Base-by-base conservation (phyloP, 805 yeast species). In the Danielozyma ontarioensis region DNA sequence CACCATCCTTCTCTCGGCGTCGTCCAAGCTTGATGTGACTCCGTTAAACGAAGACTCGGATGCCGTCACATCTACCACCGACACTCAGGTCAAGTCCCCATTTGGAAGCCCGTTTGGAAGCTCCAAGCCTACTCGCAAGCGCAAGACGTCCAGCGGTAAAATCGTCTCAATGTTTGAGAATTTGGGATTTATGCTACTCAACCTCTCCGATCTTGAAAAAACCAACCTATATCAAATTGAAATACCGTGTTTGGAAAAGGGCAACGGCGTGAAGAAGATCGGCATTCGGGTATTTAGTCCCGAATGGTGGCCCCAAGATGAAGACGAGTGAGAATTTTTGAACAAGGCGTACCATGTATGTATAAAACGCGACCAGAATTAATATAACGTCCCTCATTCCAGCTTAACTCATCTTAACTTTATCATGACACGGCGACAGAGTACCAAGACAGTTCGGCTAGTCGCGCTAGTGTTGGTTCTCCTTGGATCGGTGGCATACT, bases 271-370 rank as follows among this genome's bases (percentile, higher is more conserved):
- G 4, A 46, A 46, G 25, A 50, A 48, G 27, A 46, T 78, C 5
- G 70, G 70, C 1, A 57, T 80, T 16, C 68, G 69, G 44, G 83
- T 78, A 0, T 65, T 62, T 37, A 59, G 62, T 4, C 93, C 94
- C 0, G 78, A 71, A 31, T 83, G 90, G 89, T 83, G 90, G 88
- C 88, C 88, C 0, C 62, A 55, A 27, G 55, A 53, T 10, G 6
- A 19, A 19, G 10, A 19, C 22, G n/a, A n/a, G n/a, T n/a, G n/a
- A n/a, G n/a, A n/a, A n/a, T n/a, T n/a, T n/a, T n/a, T n/a, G n/a
- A n/a, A n/a, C n/a, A n/a, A 19, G 6, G 8, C 22, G 22, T 19
- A 19, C 22, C 6, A 6, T 10, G 22, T 10, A 6, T 19, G 22
- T 19, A 19, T 10, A 19, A n/a, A n/a, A n/a, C n/a, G n/a, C n/a